Evolutionary conservation across 352 stramenopile species (phyloP).

Genomic region (Pythium oligandrum): DNA sequence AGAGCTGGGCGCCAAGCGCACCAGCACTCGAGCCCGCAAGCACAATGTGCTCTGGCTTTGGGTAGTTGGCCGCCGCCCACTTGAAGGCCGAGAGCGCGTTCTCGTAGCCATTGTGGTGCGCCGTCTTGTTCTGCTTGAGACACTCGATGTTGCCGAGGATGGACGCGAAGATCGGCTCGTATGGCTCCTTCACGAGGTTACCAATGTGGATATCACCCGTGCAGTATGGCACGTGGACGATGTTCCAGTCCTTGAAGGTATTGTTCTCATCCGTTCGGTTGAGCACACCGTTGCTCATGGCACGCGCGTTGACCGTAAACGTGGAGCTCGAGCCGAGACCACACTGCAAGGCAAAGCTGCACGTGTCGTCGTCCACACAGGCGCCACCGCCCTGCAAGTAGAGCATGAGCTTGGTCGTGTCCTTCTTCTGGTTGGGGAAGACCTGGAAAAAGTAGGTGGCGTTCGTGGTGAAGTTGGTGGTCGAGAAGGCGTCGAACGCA

Average conservation of each 20-base stretch:
- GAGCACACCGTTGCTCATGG: constrained; percentile 48
- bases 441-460: constrained; percentile 75
- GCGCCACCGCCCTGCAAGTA: constrained; percentile 70
- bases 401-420: constrained; percentile 64
- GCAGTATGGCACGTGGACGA: constrained; percentile 71
- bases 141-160: constrained; percentile 38
- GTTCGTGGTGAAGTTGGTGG: constrained; percentile 32
- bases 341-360: constrained; percentile 61
- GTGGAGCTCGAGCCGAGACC: constrained; percentile 26
- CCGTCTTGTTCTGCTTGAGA: constrained; percentile 41
- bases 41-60: constrained; percentile 48
- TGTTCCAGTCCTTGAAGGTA: constrained; percentile 74
- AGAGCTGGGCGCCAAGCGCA: constrained; percentile 40
- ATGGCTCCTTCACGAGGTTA: constrained; percentile 23
- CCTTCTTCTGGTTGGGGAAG: constrained; percentile 43
- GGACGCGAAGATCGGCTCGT: constrained; percentile 27
- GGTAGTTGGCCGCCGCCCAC: constrained; percentile 60
- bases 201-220: constrained; percentile 68
- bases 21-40: constrained; percentile 55
- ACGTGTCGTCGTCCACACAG: constrained; percentile 61
- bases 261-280: constrained; percentile 61
- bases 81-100: constrained; percentile 61
- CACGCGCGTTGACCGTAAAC: constrained; percentile 43
- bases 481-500: constrained; percentile 43
- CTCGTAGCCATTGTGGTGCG: constrained; percentile 53